Conservation (phyloP, 495 filamentous ascomycete species). For the Ramalina intermedia region DNA sequence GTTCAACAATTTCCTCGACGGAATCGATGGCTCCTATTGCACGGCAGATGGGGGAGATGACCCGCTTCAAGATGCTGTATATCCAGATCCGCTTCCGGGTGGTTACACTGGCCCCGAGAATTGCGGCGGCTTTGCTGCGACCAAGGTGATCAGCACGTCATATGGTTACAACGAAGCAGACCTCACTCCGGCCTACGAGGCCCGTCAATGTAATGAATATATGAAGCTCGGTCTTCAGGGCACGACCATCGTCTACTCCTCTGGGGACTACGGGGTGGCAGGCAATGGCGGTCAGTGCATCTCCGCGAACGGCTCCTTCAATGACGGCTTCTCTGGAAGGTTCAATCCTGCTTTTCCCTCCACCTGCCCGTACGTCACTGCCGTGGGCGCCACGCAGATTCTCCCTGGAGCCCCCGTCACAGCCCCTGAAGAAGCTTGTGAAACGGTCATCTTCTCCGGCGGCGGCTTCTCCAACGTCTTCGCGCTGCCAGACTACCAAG, state of each 20-base stretch:
- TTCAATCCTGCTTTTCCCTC: conserved; percentile 37
- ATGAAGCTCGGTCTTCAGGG: conserved; percentile 55
- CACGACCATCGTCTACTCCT: conserved; percentile 44
- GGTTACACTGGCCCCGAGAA: conserved; percentile 43
- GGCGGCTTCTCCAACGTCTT: conserved; percentile 62
- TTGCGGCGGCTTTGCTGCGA: conserved; percentile 45
- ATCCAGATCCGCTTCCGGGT: conserved; percentile 27
- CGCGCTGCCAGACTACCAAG: conserved; percentile 42
- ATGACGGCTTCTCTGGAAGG: conserved; percentile 22
- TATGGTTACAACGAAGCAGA: conserved; percentile 39
- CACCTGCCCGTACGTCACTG: conserved; percentile 37
- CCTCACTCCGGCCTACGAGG: conserved; percentile 36
- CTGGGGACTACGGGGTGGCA: conserved; percentile 45
- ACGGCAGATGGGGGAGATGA: conserved; percentile 31
- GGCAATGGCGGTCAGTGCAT: conserved; percentile 25
- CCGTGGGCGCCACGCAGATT: conserved; percentile 35
- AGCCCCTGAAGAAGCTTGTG: conserved; percentile 27
- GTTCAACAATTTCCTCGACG: conserved; percentile 41
- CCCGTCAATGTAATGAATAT: conserved; percentile 43
- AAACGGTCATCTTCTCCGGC: conserved; percentile 36
- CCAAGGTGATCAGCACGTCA: conserved; percentile 46
- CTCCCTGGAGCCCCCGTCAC: conserved; percentile 21
- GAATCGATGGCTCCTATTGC: conserved; percentile 49
- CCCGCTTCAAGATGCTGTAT: conserved; percentile 32
- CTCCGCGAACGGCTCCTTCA: conserved; percentile 19